Evolutionary conservation across 345 rosid genomes (phyloP).

Genomic region (Microthlaspi erraticum): DNA sequence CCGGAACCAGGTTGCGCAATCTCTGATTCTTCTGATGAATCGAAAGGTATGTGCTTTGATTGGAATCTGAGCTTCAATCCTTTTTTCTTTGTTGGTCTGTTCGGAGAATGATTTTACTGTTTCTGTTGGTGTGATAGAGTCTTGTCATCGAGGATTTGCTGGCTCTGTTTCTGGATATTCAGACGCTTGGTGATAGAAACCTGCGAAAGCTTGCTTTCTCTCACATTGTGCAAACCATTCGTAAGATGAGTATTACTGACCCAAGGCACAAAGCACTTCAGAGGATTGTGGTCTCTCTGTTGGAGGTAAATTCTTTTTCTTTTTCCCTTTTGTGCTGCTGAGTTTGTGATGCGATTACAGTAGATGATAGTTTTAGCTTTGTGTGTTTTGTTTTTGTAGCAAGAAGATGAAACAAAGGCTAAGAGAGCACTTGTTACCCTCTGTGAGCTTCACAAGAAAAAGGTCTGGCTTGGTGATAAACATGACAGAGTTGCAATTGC

Average conservation of each 20-base stretch:
- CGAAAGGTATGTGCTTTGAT: conserved; percentile 53
- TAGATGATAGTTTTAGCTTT: conserved; percentile 2
- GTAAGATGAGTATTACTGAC: conserved; percentile 79
- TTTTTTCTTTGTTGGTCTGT: not conserved
- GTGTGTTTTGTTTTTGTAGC: conserved; percentile 45
- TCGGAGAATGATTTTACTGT: conserved; percentile 19
- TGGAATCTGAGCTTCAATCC: not conserved
- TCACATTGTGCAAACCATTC: conserved; percentile 79
- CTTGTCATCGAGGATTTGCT: conserved; percentile 70
- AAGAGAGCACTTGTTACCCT: conserved; percentile 76
- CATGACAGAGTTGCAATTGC: conserved; percentile 93
- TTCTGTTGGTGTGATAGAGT: conserved; percentile 54
- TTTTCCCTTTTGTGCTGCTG: not conserved
- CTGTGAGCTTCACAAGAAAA: conserved; percentile 79
- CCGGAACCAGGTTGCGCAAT: conserved; percentile 72
- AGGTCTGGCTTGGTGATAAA: conserved; percentile 86
- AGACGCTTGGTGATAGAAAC: conserved; percentile 75
- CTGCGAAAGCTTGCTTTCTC: conserved; percentile 77
- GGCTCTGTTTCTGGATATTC: conserved; percentile 80
- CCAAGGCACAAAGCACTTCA: conserved; percentile 77
- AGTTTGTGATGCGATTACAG: not conserved
- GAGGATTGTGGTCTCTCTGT: conserved; percentile 66
- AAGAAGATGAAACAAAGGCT: conserved; percentile 80
- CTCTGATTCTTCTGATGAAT: conserved; percentile 74
- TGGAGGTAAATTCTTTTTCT: conserved; percentile 58